Conservation (phyloP, 257 asterid genomes). For the Paraleonurus japonicus region DNA sequence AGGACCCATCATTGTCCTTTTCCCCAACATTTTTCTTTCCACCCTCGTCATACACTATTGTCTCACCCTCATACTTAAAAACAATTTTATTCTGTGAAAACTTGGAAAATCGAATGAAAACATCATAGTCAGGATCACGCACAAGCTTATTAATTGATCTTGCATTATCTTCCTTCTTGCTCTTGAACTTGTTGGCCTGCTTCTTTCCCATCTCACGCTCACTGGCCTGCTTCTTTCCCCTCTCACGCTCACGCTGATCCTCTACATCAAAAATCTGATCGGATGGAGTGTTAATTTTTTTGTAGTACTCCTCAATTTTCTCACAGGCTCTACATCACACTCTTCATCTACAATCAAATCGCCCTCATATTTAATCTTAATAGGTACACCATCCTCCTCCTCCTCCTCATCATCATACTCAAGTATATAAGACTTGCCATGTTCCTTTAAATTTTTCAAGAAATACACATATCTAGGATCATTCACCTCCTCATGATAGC, state of each 20-base stretch:
- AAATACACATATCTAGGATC: slow-evolving; percentile 30
- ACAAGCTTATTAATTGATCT: neutral
- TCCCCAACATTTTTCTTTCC: neutral
- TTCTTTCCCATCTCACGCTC: neutral
- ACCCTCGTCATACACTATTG: neutral
- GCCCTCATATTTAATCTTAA: slow-evolving; percentile 26
- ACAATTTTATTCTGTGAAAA: neutral
- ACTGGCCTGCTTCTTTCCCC: neutral
- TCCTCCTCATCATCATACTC: too few species aligned
- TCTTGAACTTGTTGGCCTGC: neutral
- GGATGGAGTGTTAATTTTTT: neutral
- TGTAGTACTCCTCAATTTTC: slow-evolving; percentile 23
- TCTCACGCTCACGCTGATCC: neutral
- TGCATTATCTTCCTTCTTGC: neutral
- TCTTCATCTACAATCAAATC: slow-evolving; percentile 17
- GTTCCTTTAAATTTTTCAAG: slow-evolving; percentile 11
- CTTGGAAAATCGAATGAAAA: neutral
- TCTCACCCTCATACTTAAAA: neutral
- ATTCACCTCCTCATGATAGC: neutral
- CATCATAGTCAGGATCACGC: neutral
- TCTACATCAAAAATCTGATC: neutral
- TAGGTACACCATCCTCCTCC: neutral
- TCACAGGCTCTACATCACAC: slow-evolving; percentile 19
- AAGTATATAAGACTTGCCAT: slow-evolving; percentile 26
- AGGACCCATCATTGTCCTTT: neutral